Evolutionary conservation across 2,329 filamentous ascomycete species (phyloP).

Genomic region (Cercospora sojina): DNA sequence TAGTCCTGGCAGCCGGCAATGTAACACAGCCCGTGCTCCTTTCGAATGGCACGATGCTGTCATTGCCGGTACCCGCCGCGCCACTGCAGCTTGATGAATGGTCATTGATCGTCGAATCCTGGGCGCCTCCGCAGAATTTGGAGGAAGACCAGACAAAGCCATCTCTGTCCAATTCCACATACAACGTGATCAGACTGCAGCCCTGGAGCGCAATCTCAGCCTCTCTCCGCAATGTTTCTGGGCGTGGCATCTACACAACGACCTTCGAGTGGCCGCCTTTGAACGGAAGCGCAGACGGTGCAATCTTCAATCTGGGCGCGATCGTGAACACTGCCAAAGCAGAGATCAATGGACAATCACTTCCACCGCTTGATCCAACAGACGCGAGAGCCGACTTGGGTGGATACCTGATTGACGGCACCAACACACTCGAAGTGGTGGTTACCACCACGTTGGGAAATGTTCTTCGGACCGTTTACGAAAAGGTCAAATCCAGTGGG

Average conservation of each 20-base stretch:
- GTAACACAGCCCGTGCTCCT: constrained; percentile 15
- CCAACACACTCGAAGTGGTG: constrained; percentile 35
- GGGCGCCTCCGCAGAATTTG: constrained; percentile 41
- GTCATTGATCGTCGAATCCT: constrained; percentile 43
- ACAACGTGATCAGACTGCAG: constrained; percentile 33
- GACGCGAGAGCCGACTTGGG: constrained; percentile 32
- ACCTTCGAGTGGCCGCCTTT: constrained; percentile 33
- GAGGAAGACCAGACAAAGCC: constrained; percentile 21
- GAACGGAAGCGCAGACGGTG: constrained; percentile 24
- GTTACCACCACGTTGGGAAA: constrained; percentile 39
- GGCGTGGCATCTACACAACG: constrained; percentile 40
- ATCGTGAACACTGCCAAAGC: constrained; percentile 36
- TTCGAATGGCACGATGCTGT: constrained; percentile 26
- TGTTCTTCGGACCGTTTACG: constrained; percentile 20
- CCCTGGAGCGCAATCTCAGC: constrained; percentile 40
- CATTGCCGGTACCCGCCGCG: constrained; percentile 8
- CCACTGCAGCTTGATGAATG: constrained; percentile 36
- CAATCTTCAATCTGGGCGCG: constrained; percentile 33
- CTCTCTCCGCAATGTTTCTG: constrained; percentile 35
- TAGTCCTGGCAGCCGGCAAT: constrained; percentile 13
- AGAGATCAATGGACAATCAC: constrained; percentile 33
- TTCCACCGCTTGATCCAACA: constrained; percentile 37
- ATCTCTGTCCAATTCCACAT: constrained; percentile 35
- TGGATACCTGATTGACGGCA: constrained; percentile 27
- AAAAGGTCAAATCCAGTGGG: constrained; percentile 16